A percentile compares a stretch with the other conserved stretches of the same genome.
These are phyloP conservation scores for Cystobasidium pallidum DNA, from an alignment of 1,284 basidiomycete genomes.

Conservation along the genomic window DNA sequence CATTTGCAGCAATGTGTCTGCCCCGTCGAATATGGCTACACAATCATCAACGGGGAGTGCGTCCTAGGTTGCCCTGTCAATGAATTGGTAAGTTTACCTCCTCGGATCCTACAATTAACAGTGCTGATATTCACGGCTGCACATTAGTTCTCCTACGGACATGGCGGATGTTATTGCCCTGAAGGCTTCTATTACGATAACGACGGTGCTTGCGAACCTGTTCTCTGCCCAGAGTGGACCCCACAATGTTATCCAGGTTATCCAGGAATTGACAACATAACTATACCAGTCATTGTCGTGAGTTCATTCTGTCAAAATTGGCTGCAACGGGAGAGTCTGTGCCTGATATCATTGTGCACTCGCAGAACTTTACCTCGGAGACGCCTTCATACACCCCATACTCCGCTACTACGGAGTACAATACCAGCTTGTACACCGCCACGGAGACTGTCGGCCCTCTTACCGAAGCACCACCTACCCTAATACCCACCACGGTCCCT, in stretches of 20 bases:
- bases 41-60: slow-evolving; percentile 21
- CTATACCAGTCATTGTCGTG: slow-evolving; percentile 2
- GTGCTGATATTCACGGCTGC: not conserved
- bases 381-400: slow-evolving; percentile 11
- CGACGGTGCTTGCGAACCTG: slow-evolving; percentile 10
- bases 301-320: not conserved
- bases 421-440: slow-evolving; percentile 18
- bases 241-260: slow-evolving; percentile 16
- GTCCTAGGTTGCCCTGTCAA: slow-evolving; percentile 21
- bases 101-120: no score
- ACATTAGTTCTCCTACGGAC: slow-evolving; percentile 2
- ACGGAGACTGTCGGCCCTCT: slow-evolving; percentile 8
- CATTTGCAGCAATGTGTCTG: slow-evolving; percentile 25
- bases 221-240: slow-evolving; percentile 7
- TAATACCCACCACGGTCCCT: slow-evolving; percentile 12
- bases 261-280: slow-evolving; percentile 25
- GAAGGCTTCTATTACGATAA: slow-evolving; percentile 30
- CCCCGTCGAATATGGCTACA: slow-evolving; percentile 22
- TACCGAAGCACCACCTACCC: slow-evolving; percentile 3
- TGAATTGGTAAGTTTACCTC: slow-evolving; percentile 7
- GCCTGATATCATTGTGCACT: not conserved
- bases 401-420: slow-evolving; percentile 17
- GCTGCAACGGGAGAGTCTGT: not conserved
- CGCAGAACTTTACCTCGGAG: slow-evolving; percentile 12
- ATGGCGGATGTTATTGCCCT: slow-evolving; percentile 35